These are phyloP conservation scores for Aureobasidium melanogenum DNA, from an alignment of 2,329 filamentous ascomycete species.

Conservation along the genomic window DNA sequence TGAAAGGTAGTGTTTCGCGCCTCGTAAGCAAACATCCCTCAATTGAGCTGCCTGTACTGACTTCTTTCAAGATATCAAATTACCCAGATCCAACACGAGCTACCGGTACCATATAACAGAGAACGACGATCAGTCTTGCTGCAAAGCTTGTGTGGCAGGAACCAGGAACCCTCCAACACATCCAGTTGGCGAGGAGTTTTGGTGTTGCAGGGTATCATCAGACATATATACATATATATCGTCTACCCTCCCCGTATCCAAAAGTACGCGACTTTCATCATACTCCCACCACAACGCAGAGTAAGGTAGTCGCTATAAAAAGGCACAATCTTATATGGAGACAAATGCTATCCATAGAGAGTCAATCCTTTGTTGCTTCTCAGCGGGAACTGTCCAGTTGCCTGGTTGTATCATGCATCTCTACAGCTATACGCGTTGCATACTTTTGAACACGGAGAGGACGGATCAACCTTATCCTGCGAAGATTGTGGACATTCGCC, in stretches of 20 bases:
- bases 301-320: no score
- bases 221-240: not conserved
- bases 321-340: no score
- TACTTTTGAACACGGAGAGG: no score
- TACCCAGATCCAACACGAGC: not conserved
- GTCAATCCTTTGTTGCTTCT: no score
- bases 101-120: not conserved
- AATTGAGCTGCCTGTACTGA: not conserved
- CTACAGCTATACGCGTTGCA: no score
- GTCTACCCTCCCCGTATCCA: no score
- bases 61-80: not conserved
- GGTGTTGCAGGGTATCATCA: not conserved
- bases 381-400: no score
- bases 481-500: not conserved
- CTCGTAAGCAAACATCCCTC: not conserved
- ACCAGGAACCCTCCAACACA: not conserved
- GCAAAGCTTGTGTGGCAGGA: not conserved
- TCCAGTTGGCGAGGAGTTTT: not conserved
- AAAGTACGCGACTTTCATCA: no score
- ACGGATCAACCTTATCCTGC: not conserved
- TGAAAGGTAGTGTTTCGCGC: conserved; percentile 20
- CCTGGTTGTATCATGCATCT: no score
- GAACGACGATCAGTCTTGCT: not conserved
- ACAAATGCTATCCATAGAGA: no score
- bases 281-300: no score